Evolutionary conservation across 495 filamentous ascomycete genomes (phyloP).

Genomic region (Penicillium coffeae): DNA sequence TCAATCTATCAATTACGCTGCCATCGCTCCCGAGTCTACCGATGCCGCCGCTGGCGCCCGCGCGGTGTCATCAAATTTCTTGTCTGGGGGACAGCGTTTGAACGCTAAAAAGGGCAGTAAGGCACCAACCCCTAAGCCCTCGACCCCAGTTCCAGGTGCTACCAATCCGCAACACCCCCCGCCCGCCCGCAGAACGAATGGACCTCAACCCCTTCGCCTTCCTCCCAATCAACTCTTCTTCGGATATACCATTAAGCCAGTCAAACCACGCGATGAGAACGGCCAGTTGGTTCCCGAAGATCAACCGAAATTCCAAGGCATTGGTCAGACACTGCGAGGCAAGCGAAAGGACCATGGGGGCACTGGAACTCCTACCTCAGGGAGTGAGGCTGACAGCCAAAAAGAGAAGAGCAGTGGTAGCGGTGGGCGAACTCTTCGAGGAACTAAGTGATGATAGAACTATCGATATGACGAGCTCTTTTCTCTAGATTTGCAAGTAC

Average conservation of each 20-base stretch:
- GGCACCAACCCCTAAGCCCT: conserved; percentile 71
- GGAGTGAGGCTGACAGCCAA: conserved; percentile 28
- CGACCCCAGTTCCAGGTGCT: conserved; percentile 70
- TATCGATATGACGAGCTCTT: conserved; percentile 1
- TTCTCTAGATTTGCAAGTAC: conserved; percentile 12
- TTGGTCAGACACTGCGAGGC: conserved; percentile 78
- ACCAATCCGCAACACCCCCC: conserved; percentile 52
- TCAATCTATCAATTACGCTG: conserved; percentile 90
- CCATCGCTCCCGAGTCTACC: conserved; percentile 78
- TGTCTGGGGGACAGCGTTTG: conserved; percentile 68
- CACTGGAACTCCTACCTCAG: conserved; percentile 35
- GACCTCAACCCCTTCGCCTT: conserved; percentile 82
- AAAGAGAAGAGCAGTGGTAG: conserved; percentile 21
- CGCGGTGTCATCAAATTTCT: conserved; percentile 74
- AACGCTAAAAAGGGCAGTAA: conserved; percentile 77
- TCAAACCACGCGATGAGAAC: conserved; percentile 74
- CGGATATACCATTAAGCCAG: conserved; percentile 85
- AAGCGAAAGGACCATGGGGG: conserved; percentile 50
- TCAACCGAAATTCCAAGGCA: conserved; percentile 77
- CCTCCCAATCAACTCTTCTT: conserved; percentile 92
- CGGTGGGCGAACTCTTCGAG: conserved; percentile 20
- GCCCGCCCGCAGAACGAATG: conserved; percentile 55
- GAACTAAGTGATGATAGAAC: conserved; percentile 15
- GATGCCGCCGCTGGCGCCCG: conserved; percentile 56
- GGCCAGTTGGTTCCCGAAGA: conserved; percentile 56